A percentile compares a stretch with the other conserved stretches of the same genome.
These are phyloP conservation scores for Nelumbo lutea DNA, from an alignment of 164 flowering plant species.

Conservation along the genomic window DNA sequence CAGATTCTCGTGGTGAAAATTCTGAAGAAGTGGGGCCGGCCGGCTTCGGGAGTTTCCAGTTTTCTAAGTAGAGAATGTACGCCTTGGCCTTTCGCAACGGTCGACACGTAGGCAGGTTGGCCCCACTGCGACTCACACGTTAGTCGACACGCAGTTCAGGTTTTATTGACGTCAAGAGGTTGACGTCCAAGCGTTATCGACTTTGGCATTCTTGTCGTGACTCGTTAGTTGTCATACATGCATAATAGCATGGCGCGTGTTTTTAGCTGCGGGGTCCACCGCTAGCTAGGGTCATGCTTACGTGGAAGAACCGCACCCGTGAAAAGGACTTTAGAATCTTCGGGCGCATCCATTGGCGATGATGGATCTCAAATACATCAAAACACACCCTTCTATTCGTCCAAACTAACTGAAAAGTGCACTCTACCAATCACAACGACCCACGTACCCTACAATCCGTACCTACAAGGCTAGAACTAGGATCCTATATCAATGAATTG, in stretches of 20 bases:
- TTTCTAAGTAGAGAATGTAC: too few relatives aligned
- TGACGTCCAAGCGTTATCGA: constrained; percentile 6
- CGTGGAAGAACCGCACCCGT: background rate
- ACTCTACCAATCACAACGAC: too few relatives aligned
- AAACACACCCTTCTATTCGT: too few relatives aligned
- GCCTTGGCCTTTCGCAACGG: constrained; percentile 13
- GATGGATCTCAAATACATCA: too few relatives aligned
- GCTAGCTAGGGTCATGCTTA: constrained; percentile 7
- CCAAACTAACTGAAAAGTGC: too few relatives aligned
- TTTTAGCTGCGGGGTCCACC: background rate
- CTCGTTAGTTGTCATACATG: too few relatives aligned
- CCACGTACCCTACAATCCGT: too few relatives aligned
- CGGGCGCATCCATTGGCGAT: background rate
- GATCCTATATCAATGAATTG: too few relatives aligned
- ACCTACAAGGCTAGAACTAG: too few relatives aligned
- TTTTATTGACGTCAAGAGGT: constrained; percentile 14
- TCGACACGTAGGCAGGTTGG: constrained; percentile 16
- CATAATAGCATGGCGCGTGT: background rate
- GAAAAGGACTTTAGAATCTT: background rate
- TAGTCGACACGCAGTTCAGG: constrained; percentile 16
- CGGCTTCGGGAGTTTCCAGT: too few relatives aligned
- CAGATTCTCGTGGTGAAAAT: background rate
- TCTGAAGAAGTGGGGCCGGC: too few relatives aligned
- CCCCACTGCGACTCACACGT: constrained; percentile 4
- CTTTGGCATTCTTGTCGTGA: too few relatives aligned